Percentiles rank a stretch among this genome's conserved stretches.
Conservation (phyloP, 73 alveolate genomes). For the Paramecium octaurelia region DNA sequence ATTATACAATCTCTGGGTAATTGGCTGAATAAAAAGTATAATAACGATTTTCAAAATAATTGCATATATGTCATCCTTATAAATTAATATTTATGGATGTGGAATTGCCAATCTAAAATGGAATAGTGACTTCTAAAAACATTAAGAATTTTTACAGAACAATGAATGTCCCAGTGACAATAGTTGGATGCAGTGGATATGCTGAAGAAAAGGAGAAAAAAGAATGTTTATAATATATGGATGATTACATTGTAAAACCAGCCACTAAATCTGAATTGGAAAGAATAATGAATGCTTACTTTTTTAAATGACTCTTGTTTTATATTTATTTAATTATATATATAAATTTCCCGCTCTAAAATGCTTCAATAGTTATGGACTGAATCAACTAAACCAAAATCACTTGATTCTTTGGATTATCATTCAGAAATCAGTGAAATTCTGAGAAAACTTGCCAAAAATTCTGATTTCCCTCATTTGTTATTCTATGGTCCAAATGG, state of each 20-base stretch:
- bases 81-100: conserved; percentile 35
- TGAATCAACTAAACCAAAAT: conserved; percentile 88
- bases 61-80: background rate
- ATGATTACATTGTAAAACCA: conserved; percentile 45
- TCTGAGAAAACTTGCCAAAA: conserved; percentile 76
- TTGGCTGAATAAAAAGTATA: conserved; percentile 30
- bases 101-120: conserved; percentile 42
- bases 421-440: background rate
- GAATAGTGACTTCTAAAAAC: background rate
- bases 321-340: background rate
- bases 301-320: background rate
- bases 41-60: background rate
- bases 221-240: conserved; percentile 6
- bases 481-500: conserved; percentile 98
- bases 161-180: background rate
- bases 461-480: conserved; percentile 96
- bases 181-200: conserved; percentile 48
- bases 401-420: conserved; percentile 52
- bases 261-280: background rate
- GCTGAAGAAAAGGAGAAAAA: background rate
- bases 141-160: background rate
- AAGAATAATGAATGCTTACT: background rate
- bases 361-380: conserved; percentile 81
- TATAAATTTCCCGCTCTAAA: background rate
- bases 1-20: conserved; percentile 10